Evolutionary conservation across 2,329 filamentous ascomycete species (phyloP).

Genomic region (Alternaria consortialis): DNA sequence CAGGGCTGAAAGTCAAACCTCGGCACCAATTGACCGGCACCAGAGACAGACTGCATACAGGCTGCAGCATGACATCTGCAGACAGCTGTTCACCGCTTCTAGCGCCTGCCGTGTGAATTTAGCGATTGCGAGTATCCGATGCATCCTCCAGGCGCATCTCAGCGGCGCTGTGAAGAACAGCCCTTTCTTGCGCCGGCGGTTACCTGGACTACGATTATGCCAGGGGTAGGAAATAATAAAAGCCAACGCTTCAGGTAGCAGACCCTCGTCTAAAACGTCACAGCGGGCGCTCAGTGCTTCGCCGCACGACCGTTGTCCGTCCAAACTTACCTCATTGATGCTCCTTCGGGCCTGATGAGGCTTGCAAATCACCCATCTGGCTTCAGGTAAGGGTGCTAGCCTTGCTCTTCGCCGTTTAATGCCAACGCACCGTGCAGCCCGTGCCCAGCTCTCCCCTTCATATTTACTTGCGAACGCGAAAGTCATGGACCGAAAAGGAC

Average conservation of each 20-base stretch:
- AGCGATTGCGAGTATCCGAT: neutral
- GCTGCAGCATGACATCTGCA: slow-evolving; percentile 45
- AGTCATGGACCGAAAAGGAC: slow-evolving; percentile 4
- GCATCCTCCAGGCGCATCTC: neutral
- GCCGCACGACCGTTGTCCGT: slow-evolving; percentile 34
- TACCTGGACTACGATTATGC: slow-evolving; percentile 34
- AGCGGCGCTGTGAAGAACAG: slow-evolving; percentile 2
- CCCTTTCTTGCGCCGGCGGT: slow-evolving; percentile 23
- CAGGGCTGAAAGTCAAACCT: slow-evolving; percentile 35
- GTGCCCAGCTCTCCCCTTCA: slow-evolving; percentile 27
- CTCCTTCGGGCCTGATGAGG: slow-evolving; percentile 32
- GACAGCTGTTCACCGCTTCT: slow-evolving; percentile 43
- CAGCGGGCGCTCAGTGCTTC: slow-evolving; percentile 38
- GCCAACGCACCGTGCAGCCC: slow-evolving; percentile 50
- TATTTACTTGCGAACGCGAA: slow-evolving; percentile 14
- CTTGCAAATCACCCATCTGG: slow-evolving; percentile 32
- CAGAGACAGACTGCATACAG: slow-evolving; percentile 23
- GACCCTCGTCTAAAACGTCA: slow-evolving; percentile 37
- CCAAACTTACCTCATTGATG: slow-evolving; percentile 29
- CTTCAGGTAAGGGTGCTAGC: slow-evolving; percentile 38
- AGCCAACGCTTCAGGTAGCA: slow-evolving; percentile 23
- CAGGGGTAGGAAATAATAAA: slow-evolving; percentile 22
- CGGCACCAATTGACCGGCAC: slow-evolving; percentile 33
- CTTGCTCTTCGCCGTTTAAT: slow-evolving; percentile 30
- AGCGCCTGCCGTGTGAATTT: slow-evolving; percentile 20